Base-by-base conservation (phyloP, 2,329 filamentous ascomycete genomes). In the Daldinia sp. region DNA sequence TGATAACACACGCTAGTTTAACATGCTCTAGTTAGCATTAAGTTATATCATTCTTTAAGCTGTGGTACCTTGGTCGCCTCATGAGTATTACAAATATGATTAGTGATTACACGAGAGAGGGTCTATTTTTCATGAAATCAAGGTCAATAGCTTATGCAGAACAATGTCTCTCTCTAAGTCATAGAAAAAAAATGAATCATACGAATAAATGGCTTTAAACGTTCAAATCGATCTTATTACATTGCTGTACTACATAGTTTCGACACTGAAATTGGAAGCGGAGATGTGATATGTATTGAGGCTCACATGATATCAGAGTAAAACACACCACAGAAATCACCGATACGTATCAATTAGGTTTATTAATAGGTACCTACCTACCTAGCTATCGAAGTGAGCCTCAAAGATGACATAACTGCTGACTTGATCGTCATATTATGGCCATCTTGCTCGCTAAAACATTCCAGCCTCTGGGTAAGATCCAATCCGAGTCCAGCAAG, bases 301-400 rank as follows among this genome's bases (percentile, higher is more conserved):
- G 54, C 60, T 71, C 63, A 71, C 66, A 57, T 71, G 59, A 71
- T 66, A 59, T 62, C 15, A 42, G 18, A 6, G 37, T 20, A 46
- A 41, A 13, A 58, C 10, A 42, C 33, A 42, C 15, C 48, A 57
- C 20, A 30, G 53, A 42, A 5, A 18, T 30, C 4, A n/a, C 28
- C 33, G 28, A n/a, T 30, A 28, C 12, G 23, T 65, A 35, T 12
- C 48, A 35, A 35, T 48, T 6, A 48, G 48, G 44, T 18, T 53
- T 53, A 67, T 41, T 56, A 57, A 60, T 68, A 61, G 56, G 10
- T n/a, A 30, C 20, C 20, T n/a, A 30, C 18, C 48, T n/a, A 30
- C 20, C 20, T n/a, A 30, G 26, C 48, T 48, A 42, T 28, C 10
- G 6, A n/a, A 54, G 28, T 44, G 62, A 71, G 65, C 56, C 51